phyloP scores from a whole-genome alignment of 345 rosid species.

The Anastatica hierochuntica region DNA sequence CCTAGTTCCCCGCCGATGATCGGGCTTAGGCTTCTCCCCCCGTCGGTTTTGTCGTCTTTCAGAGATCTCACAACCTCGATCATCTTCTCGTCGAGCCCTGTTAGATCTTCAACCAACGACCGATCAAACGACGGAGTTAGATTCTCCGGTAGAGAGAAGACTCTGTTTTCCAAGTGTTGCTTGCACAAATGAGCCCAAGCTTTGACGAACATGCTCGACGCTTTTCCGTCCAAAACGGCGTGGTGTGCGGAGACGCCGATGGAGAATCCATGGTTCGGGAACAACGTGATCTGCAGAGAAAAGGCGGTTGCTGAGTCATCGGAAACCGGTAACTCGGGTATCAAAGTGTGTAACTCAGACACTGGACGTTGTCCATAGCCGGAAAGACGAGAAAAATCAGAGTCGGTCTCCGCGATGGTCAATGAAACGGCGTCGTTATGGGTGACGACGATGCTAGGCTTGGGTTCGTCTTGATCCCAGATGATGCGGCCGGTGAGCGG shows the following conservation, averaged over 20 bases:
- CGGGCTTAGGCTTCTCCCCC: conserved; percentile 13
- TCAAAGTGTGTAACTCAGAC: conserved; percentile 12
- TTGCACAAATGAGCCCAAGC: conserved; percentile 32
- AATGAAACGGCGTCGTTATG: too few relatives aligned
- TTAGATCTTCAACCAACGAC: conserved; percentile 3
- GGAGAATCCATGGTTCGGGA: conserved; percentile 26
- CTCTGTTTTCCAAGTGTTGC: not conserved
- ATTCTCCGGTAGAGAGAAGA: conserved; percentile 4
- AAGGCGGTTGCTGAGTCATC: conserved; percentile 9
- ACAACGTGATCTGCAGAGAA: conserved; percentile 28
- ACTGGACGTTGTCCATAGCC: not conserved
- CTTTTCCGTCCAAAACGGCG: conserved; percentile 22
- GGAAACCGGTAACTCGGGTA: conserved; percentile 6
- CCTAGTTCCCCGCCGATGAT: not conserved
- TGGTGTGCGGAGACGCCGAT: conserved; percentile 23
- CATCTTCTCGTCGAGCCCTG: conserved; percentile 12
- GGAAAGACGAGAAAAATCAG: conserved; percentile 19
- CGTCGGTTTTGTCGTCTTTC: not conserved
- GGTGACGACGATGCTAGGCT: conserved; percentile 22
- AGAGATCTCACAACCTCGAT: not conserved
- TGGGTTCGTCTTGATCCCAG: conserved; percentile 11
- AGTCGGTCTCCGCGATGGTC: conserved; percentile 19
- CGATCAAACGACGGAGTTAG: conserved; percentile 25
- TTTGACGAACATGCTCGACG: conserved; percentile 19
- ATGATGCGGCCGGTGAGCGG: conserved; percentile 28